These are phyloP conservation scores for Neurospora sp. DNA, from an alignment of 2,329 filamentous ascomycete species.

Conservation along the genomic window DNA sequence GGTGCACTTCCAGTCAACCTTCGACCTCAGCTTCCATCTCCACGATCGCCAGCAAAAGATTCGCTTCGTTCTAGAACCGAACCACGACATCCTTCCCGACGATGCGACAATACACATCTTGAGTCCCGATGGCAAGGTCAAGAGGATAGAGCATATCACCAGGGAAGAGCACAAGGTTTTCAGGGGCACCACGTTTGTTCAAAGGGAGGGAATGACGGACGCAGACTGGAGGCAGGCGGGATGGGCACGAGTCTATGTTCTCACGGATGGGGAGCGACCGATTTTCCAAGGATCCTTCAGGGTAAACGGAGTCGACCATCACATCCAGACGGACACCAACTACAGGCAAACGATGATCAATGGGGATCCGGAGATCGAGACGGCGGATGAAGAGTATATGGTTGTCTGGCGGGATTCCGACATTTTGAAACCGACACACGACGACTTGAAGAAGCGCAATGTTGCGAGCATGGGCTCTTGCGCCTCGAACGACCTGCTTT, in stretches of 20 bases:
- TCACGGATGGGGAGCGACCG: slow-evolving; percentile 64
- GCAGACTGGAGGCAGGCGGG: slow-evolving; percentile 68
- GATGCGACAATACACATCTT: slow-evolving; percentile 67
- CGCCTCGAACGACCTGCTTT: slow-evolving; percentile 62
- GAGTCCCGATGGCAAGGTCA: slow-evolving; percentile 58
- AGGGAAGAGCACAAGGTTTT: slow-evolving; percentile 71
- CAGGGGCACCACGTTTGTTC: slow-evolving; percentile 67
- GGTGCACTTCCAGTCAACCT: slow-evolving; percentile 69
- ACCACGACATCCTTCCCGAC: slow-evolving; percentile 76
- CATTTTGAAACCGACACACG: slow-evolving; percentile 40
- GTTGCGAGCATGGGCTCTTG: slow-evolving; percentile 34
- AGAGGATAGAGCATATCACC: slow-evolving; percentile 56
- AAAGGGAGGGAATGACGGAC: slow-evolving; percentile 39
- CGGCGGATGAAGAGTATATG: slow-evolving; percentile 62
- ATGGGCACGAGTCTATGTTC: slow-evolving; percentile 75
- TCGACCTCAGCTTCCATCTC: slow-evolving; percentile 75
- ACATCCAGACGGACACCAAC: slow-evolving; percentile 65
- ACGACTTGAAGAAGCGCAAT: slow-evolving; percentile 59
- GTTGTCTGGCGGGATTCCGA: slow-evolving; percentile 89
- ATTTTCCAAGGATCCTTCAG: slow-evolving; percentile 87
- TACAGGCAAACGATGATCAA: slow-evolving; percentile 64
- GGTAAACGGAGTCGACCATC: slow-evolving; percentile 71
- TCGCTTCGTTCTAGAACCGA: slow-evolving; percentile 75
- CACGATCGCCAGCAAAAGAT: slow-evolving; percentile 58
- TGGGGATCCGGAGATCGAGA: slow-evolving; percentile 57